Evolutionary conservation across 2,329 filamentous ascomycete species (phyloP).

Genomic region (Cercospora sp.): DNA sequence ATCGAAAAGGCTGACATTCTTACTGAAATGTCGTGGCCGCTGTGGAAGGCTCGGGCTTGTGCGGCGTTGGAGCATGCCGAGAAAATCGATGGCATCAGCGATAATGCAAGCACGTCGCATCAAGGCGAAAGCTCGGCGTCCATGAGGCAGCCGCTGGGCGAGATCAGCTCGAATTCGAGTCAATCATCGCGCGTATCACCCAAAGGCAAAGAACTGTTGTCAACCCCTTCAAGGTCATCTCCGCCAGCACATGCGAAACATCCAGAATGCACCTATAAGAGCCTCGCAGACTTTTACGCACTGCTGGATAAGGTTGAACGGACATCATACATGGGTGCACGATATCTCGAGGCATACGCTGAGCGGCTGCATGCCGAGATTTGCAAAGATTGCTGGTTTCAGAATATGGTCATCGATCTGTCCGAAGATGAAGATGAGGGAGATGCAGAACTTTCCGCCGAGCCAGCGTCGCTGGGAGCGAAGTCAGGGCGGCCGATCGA

Average conservation of each 20-base stretch:
- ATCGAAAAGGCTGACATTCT: conserved; percentile 24
- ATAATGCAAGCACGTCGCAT: background rate
- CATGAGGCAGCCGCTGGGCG: conserved; percentile 3
- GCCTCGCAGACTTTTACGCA: conserved; percentile 24
- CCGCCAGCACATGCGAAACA: conserved; percentile 1
- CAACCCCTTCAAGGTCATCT: background rate
- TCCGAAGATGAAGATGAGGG: background rate
- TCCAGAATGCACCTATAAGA: conserved; percentile 15
- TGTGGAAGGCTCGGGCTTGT: conserved; percentile 14
- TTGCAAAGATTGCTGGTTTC: conserved; percentile 28
- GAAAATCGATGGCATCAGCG: background rate
- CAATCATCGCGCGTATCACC: conserved; percentile 10
- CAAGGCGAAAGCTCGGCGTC: background rate
- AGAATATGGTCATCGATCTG: conserved; percentile 12
- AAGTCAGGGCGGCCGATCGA: background rate
- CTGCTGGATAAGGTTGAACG: conserved; percentile 29
- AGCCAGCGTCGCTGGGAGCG: background rate
- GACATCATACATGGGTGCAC: conserved; percentile 23
- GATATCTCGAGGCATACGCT: conserved; percentile 28
- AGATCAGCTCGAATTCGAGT: conserved; percentile 16
- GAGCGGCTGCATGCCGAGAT: conserved; percentile 21
- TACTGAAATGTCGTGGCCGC: conserved; percentile 18
- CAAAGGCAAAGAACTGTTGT: conserved; percentile 10
- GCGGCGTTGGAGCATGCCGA: background rate
- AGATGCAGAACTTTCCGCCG: background rate